phyloP scores from a whole-genome alignment of 1,284 basidiomycete species.

The Laetiporus sulphureus region DNA sequence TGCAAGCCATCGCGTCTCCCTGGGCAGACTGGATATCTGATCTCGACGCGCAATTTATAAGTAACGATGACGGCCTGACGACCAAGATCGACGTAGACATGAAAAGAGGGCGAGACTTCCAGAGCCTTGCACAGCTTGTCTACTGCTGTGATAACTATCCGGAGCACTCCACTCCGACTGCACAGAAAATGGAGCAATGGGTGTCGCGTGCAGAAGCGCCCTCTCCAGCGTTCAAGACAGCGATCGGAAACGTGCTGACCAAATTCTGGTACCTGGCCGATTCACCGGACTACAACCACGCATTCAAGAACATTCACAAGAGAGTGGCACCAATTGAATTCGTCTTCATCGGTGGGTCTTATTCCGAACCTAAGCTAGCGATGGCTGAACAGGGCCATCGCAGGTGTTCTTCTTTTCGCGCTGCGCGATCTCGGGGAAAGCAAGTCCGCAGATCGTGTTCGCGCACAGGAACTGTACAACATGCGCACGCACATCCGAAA shows the following conservation, averaged over 20 bases:
- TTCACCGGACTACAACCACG: constrained; percentile 29
- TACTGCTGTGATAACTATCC: constrained; percentile 54
- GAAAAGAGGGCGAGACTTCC: constrained; percentile 62
- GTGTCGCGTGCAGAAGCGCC: constrained; percentile 41
- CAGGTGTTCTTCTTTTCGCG: constrained; percentile 54
- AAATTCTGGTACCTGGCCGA: constrained; percentile 49
- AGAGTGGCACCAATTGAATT: constrained; percentile 72
- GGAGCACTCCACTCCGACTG: constrained; percentile 41
- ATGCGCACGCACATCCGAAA: constrained; percentile 49
- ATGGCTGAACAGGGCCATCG: neutral
- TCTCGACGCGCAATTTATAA: constrained; percentile 46
- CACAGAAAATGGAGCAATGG: constrained; percentile 53
- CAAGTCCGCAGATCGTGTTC: too few species aligned
- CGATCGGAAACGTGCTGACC: constrained; percentile 43
- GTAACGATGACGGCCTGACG: constrained; percentile 45
- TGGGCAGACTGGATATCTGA: constrained; percentile 50
- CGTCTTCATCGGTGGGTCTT: constrained; percentile 55
- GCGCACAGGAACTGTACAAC: constrained; percentile 43
- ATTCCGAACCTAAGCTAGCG: neutral
- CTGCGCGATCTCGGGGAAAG: constrained; percentile 33
- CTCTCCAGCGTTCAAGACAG: constrained; percentile 35
- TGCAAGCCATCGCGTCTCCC: constrained; percentile 62
- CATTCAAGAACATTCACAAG: constrained; percentile 43
- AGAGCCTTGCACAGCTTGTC: constrained; percentile 57
- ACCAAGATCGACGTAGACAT: constrained; percentile 50